These are phyloP conservation scores for Capsicum pubescens DNA, from an alignment of 257 asterid genomes.

Conservation along the genomic window DNA sequence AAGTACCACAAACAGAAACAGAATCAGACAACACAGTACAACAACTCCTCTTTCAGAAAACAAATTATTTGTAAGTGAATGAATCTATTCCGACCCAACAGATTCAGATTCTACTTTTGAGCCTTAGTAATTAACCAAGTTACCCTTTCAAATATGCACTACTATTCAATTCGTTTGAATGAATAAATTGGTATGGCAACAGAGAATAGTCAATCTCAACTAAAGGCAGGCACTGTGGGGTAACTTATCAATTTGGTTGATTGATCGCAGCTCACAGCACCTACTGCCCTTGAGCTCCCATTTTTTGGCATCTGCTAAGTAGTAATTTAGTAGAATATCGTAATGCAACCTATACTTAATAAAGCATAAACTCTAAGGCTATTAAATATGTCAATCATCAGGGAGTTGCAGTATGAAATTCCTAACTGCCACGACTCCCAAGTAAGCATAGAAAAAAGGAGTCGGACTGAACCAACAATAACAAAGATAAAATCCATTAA, in stretches of 20 bases:
- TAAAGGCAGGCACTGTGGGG: neutral
- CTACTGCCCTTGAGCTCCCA: constrained; percentile 9
- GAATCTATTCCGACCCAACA: constrained; percentile 18
- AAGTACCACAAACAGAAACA: no score
- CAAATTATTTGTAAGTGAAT: neutral
- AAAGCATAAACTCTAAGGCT: neutral
- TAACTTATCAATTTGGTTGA: neutral
- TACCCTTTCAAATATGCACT: constrained; percentile 13
- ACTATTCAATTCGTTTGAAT: neutral
- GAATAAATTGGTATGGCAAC: neutral
- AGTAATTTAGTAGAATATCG: neutral
- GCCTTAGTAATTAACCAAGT: neutral
- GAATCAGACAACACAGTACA: no score
- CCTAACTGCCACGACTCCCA: constrained; percentile 15
- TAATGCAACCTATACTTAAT: neutral
- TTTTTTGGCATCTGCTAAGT: neutral
- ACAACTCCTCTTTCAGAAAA: neutral
- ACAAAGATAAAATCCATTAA: constrained; percentile 36
- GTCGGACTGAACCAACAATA: constrained; percentile 23
- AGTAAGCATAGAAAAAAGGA: neutral
- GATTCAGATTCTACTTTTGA: constrained; percentile 4
- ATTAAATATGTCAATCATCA: constrained; percentile 19
- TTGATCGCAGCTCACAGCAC: constrained; percentile 16
- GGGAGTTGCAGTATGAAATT: constrained; percentile 26
- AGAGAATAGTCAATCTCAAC: constrained; percentile 18